phyloP scores from a whole-genome alignment of 2,329 filamentous ascomycete genomes.

The Monilinia fructicola region DNA sequence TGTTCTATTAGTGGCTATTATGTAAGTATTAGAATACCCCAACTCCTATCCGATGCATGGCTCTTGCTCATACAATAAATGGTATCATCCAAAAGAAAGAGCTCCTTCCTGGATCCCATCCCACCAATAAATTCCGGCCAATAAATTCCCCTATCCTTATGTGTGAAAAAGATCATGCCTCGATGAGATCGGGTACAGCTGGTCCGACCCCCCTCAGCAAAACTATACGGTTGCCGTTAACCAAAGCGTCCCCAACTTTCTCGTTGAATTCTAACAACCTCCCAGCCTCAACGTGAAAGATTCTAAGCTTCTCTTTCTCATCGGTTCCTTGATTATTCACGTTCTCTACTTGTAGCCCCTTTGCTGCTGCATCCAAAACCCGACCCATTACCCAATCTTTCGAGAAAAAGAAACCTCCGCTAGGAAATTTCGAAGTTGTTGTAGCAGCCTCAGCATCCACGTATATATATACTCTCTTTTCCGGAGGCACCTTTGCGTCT shows the following conservation, averaged over 20 bases:
- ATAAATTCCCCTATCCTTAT: neutral
- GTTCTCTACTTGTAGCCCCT: conserved; percentile 75
- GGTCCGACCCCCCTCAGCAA: conserved; percentile 80
- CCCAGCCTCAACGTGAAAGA: conserved; percentile 93
- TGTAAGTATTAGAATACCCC: neutral
- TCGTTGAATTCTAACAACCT: conserved; percentile 83
- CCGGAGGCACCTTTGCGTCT: conserved; percentile 73
- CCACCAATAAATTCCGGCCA: neutral
- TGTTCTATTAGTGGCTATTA: neutral
- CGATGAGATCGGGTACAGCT: conserved; percentile 69
- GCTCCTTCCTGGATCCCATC: neutral
- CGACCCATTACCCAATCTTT: conserved; percentile 88
- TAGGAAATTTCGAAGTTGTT: conserved; percentile 77
- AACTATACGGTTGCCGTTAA: conserved; percentile 87
- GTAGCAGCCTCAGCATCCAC: conserved; percentile 90
- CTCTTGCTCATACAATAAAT: conserved; percentile 14
- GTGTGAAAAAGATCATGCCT: conserved; percentile 38
- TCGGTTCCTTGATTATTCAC: conserved; percentile 75
- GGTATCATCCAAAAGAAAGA: conserved; percentile 20
- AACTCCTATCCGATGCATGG: conserved; percentile 16
- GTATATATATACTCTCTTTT: conserved; percentile 87
- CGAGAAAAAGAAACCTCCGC: conserved; percentile 76
- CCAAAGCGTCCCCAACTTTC: conserved; percentile 71
- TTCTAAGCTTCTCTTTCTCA: conserved; percentile 76
- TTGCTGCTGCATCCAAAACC: conserved; percentile 75